A percentile compares a stretch with the other conserved stretches of the same genome.
These are phyloP conservation scores for Irpex rosettiformis DNA, from an alignment of 1,284 basidiomycete genomes.

Conservation along the genomic window DNA sequence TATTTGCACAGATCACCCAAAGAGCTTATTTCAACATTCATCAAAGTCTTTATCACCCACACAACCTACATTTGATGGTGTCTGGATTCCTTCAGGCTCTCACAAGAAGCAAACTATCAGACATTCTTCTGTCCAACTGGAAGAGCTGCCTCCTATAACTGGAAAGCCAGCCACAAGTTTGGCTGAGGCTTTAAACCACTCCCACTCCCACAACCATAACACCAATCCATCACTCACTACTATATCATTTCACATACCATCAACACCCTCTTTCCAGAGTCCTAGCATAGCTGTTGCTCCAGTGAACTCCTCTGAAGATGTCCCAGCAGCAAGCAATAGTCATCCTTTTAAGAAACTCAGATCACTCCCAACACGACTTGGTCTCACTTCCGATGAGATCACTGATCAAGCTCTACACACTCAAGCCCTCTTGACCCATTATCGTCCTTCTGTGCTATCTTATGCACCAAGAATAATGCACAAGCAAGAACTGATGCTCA, in stretches of 20 bases:
- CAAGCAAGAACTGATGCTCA: background rate
- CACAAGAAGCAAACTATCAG: too few relatives aligned
- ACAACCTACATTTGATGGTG: too few relatives aligned
- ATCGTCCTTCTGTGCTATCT: background rate
- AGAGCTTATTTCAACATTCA: too few relatives aligned
- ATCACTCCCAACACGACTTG: too few relatives aligned
- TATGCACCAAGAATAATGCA: background rate
- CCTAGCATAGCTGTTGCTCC: background rate
- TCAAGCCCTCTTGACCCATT: background rate
- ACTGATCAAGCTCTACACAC: background rate
- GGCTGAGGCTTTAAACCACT: background rate
- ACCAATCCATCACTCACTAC: background rate
- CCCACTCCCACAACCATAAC: background rate
- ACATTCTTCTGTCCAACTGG: background rate
- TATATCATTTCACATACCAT: too few relatives aligned
- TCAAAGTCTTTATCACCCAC: too few relatives aligned
- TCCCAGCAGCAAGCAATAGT: too few relatives aligned
- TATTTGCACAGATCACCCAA: too few relatives aligned
- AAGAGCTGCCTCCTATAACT: background rate
- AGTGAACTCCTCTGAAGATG: too few relatives aligned
- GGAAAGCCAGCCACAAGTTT: background rate
- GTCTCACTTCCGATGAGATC: background rate
- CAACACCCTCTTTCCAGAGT: too few relatives aligned
- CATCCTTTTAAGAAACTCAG: too few relatives aligned
- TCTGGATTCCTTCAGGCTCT: too few relatives aligned